Evolutionary conservation across 441 rosid species (phyloP).

Genomic region (Flueggea neowawraea): DNA sequence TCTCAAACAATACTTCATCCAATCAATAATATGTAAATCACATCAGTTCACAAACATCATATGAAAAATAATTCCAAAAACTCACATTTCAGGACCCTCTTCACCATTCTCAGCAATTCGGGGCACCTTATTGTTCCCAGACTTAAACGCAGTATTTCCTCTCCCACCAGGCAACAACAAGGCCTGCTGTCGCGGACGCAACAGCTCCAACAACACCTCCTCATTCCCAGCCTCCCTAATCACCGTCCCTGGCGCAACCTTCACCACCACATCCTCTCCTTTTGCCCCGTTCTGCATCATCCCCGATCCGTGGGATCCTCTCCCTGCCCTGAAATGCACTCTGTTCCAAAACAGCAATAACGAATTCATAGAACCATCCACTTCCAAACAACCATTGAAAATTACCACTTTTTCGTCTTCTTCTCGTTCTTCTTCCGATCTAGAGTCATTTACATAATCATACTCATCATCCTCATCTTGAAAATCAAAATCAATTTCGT

Average conservation of each 20-base stretch:
- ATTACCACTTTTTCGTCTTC: constrained; percentile 31
- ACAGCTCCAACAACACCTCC: constrained; percentile 78
- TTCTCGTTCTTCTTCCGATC: background rate
- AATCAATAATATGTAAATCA: too few relatives aligned
- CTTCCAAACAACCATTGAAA: constrained; percentile 46
- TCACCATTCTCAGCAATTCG: constrained; percentile 95
- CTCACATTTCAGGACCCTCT: constrained; percentile 93
- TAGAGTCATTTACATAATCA: background rate
- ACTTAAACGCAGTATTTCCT: constrained; percentile 89
- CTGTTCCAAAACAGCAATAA: constrained; percentile 74
- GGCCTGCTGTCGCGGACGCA: constrained; percentile 75
- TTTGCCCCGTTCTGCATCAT: constrained; percentile 64
- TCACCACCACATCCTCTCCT: constrained; percentile 81
- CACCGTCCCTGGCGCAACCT: constrained; percentile 87
- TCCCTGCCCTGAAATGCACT: constrained; percentile 78
- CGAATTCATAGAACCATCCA: constrained; percentile 79
- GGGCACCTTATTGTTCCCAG: constrained; percentile 78
- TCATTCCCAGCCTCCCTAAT: constrained; percentile 61
- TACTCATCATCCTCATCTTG: constrained; percentile 28
- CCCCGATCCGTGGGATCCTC: constrained; percentile 84
- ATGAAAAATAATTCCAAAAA: background rate
- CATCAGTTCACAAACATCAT: too few relatives aligned
- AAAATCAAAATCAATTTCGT: constrained; percentile 11
- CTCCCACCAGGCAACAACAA: constrained; percentile 89
- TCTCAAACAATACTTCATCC: too few relatives aligned